Evolutionary conservation across 2,329 filamentous ascomycete genomes (phyloP), one percentile per base, ranked within the genome.

Genomic region (Gliomastix tumulicola): DNA sequence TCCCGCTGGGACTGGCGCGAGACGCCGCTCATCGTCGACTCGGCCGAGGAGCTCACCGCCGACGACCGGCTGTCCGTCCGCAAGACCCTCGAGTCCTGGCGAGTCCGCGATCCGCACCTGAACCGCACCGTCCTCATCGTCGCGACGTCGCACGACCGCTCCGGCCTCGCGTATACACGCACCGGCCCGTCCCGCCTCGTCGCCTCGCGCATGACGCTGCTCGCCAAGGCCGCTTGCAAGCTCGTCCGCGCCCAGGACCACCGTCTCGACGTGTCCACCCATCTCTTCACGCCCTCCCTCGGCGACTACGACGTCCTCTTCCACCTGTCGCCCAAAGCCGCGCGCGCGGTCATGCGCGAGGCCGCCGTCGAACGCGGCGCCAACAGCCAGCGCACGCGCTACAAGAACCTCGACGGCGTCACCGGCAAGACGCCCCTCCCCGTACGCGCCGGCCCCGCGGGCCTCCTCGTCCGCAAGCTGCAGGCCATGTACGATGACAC

Each of bases 1-100:
- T 79, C 88, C 2, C 74, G 79, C 30, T 98, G 92, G 88, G 88
- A 97, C 56, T 98, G 92, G 92, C 78, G 85, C 20, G 70, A 80
- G 7, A 82, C 88, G 36, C 84, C 92, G 2, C 68, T 97, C 21
- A 70, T 95, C 22, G 71, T 96, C 19, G 88, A 96, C 56, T 56
- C 60, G 6, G 74, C 78, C 10, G 74, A 71, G 41, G 74, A 79
- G 12, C 69, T 94, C 51, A 74, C 74, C 7, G 59, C 67, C 7
- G 65, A 74, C 10, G 76, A 84, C 21, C 69, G 82, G 10, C 63
- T 74, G 21, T 65, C 69, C 4, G 79, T 92, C 44, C 71, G 70
- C 25, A 84, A 80, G 5, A 79, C 83, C 16, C 82, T 97, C 40
- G 78, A 87, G 42, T 81, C 83, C 12, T 94, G 88, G 87, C 76